Conservation (phyloP, 1,284 basidiomycete species). For the Wallemia ichthyophaga region DNA sequence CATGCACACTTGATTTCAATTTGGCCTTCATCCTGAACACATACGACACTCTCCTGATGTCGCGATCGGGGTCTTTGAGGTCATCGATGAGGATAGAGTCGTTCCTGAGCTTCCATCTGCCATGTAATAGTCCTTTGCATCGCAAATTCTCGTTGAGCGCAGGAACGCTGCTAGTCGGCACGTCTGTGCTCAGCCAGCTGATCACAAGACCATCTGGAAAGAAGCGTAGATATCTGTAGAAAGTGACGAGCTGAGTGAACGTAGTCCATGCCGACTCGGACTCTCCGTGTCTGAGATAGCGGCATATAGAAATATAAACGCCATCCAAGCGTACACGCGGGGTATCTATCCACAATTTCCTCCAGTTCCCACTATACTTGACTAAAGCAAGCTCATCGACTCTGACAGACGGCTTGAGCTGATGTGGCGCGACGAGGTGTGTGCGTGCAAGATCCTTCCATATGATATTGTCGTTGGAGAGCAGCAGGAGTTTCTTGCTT, state of each 20-base stretch:
- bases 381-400: conserved; percentile 21
- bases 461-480: neutral
- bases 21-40: neutral
- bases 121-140: neutral
- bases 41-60: neutral
- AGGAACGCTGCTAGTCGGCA: neutral
- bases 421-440: conserved; percentile 32
- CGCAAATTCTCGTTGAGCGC: neutral
- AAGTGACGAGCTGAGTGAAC: conserved; percentile 33
- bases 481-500: neutral
- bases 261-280: conserved; percentile 2
- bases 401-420: conserved; percentile 24
- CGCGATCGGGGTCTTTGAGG: neutral
- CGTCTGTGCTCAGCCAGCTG: conserved; percentile 53
- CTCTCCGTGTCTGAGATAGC: conserved; percentile 21
- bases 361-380: conserved; percentile 30
- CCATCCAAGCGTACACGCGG: conserved; percentile 57
- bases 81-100: neutral
- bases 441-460: neutral
- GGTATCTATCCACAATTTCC: conserved; percentile 45
- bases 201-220: conserved; percentile 60
- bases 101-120: neutral
- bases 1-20: neutral
- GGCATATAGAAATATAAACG: conserved; percentile 64
- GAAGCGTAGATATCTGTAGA: conserved; percentile 58